A percentile compares a stretch with the other conserved stretches of the same genome.
Conservation (phyloP, 176 grass and related monocot species). For the Aegilops sharonensis region DNA sequence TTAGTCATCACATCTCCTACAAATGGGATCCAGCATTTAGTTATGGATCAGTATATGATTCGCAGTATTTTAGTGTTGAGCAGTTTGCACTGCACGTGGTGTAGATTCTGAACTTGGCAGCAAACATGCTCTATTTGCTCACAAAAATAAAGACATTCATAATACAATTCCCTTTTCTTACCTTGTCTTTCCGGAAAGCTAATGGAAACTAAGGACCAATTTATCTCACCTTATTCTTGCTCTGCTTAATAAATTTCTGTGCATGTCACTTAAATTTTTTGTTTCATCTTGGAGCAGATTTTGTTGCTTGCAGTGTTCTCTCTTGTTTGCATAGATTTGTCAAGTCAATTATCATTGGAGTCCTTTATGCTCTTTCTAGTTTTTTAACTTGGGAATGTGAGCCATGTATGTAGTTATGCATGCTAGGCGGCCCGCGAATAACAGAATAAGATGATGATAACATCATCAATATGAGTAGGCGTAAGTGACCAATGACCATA, state of each 20-base stretch:
- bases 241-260: background rate
- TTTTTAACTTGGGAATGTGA: background rate
- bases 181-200: rapidly evolving
- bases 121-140: too few species aligned
- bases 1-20: background rate
- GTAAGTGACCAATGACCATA: too few species aligned
- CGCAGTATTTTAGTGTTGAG: background rate
- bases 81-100: too few species aligned
- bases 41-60: background rate
- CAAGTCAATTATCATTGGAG: background rate
- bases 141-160: background rate
- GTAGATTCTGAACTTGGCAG: background rate
- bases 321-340: background rate
- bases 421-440: background rate
- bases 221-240: background rate
- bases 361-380: background rate
- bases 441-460: background rate
- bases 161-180: background rate
- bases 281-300: background rate
- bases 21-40: background rate
- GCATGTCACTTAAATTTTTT: background rate
- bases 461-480: background rate
- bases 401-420: background rate
- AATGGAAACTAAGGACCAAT: too few species aligned
- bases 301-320: background rate